Percentiles rank a stretch among this genome's conserved stretches.
These are phyloP conservation scores for Candida easanensis DNA, from an alignment of 805 yeast genomes.

Conservation along the genomic window DNA sequence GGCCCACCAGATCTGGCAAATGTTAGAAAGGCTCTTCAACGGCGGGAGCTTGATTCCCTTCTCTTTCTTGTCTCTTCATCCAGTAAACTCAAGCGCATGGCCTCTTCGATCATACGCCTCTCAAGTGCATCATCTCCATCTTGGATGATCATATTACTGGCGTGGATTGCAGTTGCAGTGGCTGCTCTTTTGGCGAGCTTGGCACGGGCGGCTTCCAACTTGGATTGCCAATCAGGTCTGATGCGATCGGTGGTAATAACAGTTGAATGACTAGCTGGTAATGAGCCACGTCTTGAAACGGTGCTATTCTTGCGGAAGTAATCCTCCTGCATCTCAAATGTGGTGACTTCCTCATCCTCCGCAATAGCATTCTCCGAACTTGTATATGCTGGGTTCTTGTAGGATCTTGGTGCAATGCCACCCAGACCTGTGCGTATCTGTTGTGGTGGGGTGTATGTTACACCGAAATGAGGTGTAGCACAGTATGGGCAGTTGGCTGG, in stretches of 20 bases:
- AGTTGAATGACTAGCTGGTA: constrained; percentile 63
- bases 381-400: constrained; percentile 16
- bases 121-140: constrained; percentile 46
- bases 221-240: constrained; percentile 90
- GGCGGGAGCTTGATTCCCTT: constrained; percentile 25
- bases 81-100: constrained; percentile 66
- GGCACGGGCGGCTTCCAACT: constrained; percentile 66
- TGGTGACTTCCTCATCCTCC: constrained; percentile 16
- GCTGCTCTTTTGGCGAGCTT: constrained; percentile 85
- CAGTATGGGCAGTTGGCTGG: constrained; percentile 93
- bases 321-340: constrained; percentile 18
- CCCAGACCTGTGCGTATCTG: constrained; percentile 54
- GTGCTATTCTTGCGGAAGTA: constrained; percentile 13
- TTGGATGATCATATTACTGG: constrained; percentile 67
- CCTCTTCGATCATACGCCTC: constrained; percentile 81
- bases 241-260: constrained; percentile 80
- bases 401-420: constrained; percentile 50
- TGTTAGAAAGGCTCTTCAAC: too few relatives aligned
- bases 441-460: constrained; percentile 73
- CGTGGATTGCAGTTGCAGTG: constrained; percentile 91
- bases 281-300: constrained; percentile 43
- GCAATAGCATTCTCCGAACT: constrained; percentile 15
- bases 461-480: constrained; percentile 82
- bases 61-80: constrained; percentile 61
- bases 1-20: too few relatives aligned